Evolutionary conservation across 495 filamentous ascomycete genomes (phyloP), one percentile per base, ranked within the genome.

Genomic region (Aspergillus bridgeri): DNA sequence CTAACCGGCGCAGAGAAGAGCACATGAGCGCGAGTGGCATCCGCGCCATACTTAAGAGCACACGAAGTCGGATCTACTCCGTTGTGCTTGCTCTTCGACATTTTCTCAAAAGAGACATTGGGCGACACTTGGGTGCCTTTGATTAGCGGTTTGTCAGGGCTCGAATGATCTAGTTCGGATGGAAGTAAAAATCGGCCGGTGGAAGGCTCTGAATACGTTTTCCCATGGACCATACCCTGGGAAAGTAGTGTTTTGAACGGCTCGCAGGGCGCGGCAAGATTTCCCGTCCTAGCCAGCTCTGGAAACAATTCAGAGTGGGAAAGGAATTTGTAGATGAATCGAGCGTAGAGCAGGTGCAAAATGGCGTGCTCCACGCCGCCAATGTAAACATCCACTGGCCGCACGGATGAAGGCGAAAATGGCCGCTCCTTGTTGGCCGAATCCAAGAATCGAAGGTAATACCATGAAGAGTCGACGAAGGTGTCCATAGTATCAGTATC

Each of bases 401-500:
- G 78, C 17, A 81, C 87, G 11, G 74, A 68, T 9, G 79, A 71
- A 42, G 84, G 68, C 0, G 81, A 83, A 60, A 95, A 86, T 0
- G 83, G 88, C 13, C 67, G 67, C 13, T 79, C 67, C 42, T 76
- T 65, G 63, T 93, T 92, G 3, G 84, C 71, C 1, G 87, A 69
- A 60, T 93, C 89, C 42, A 86, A 68, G 65, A 89, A 96, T 0
- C 91, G 83, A 76, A 92, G 83, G 61, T 83, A 95, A 67, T 96
- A 96, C 91, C 91, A 96, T 46, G 89, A 93, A 0, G 89, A 93
- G 70, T 96, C 91, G 42, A 96, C 90, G 69, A 96, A 96, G 0
- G 91, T 96, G 69, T 96, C 91, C 91, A 96, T 95, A 0, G 91
- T 96, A 65, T 96, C 91, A 2, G 91, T 96, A 64, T 96, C 91